Percentiles rank a stretch among this genome's conserved stretches.
These are phyloP conservation scores for Taiozyma sp. DNA, from an alignment of 1,139 yeast species.

Conservation along the genomic window DNA sequence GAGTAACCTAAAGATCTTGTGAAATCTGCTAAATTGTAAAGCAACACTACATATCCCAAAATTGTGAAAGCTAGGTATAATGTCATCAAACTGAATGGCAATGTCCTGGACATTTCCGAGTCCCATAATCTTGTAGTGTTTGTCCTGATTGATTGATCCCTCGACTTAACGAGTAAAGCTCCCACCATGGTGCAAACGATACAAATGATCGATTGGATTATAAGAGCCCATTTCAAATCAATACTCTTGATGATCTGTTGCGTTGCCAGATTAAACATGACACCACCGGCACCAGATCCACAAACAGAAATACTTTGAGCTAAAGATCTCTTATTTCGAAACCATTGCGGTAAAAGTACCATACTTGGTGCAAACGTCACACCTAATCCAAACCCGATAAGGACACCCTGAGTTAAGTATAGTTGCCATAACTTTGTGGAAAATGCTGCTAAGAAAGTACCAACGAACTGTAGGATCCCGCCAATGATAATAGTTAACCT, in stretches of 20 bases:
- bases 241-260: slow-evolving; percentile 32
- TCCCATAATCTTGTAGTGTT: slow-evolving; percentile 21
- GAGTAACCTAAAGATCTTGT: slow-evolving; percentile 56
- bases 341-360: slow-evolving; percentile 53
- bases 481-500: slow-evolving; percentile 16
- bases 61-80: slow-evolving; percentile 48
- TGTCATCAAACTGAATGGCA: slow-evolving; percentile 38
- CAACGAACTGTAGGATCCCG: slow-evolving; percentile 27
- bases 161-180: slow-evolving; percentile 37
- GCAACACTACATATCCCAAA: slow-evolving; percentile 52
- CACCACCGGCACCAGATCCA: slow-evolving; percentile 53
- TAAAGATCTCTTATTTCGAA: slow-evolving; percentile 42
- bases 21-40: slow-evolving; percentile 57
- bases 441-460: slow-evolving; percentile 57
- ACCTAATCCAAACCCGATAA: slow-evolving; percentile 56
- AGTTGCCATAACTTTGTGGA: slow-evolving; percentile 54
- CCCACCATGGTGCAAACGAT: slow-evolving; percentile 31
- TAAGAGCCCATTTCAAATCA: slow-evolving; percentile 62
- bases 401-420: slow-evolving; percentile 58
- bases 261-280: slow-evolving; percentile 33
- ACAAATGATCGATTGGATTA: slow-evolving; percentile 47
- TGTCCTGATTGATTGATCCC: slow-evolving; percentile 14
- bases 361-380: slow-evolving; percentile 49
- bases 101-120: slow-evolving; percentile 27
- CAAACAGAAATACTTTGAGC: slow-evolving; percentile 47